A percentile compares a stretch with the other conserved stretches of the same genome.
These are phyloP conservation scores for Fusarium citri DNA, from an alignment of 2,329 filamentous ascomycete genomes.

Conservation along the genomic window DNA sequence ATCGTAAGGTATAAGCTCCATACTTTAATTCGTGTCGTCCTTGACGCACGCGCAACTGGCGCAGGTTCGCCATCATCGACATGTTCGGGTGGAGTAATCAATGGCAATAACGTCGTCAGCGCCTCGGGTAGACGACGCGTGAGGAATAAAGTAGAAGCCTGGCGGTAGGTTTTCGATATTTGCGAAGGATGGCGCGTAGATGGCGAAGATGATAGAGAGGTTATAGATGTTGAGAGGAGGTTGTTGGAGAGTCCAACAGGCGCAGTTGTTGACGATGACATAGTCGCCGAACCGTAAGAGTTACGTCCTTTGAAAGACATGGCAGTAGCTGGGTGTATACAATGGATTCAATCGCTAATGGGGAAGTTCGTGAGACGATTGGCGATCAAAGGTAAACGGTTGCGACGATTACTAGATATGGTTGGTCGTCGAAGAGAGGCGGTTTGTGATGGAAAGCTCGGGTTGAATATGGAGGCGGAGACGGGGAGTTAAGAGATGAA, in stretches of 20 bases:
- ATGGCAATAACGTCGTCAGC: constrained; percentile 83
- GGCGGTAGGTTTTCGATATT: constrained; percentile 92
- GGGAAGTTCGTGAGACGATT: constrained; percentile 7
- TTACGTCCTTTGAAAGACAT: constrained; percentile 61
- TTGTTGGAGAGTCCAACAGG: constrained; percentile 61
- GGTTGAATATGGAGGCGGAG: background rate
- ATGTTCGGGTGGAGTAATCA: constrained; percentile 73
- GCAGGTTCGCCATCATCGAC: constrained; percentile 68
- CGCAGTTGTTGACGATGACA: constrained; percentile 48
- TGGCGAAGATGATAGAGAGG: constrained; percentile 73
- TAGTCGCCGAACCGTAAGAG: constrained; percentile 58
- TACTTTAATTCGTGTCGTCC: constrained; percentile 89
- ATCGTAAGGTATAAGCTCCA: constrained; percentile 98
- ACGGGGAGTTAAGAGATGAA: constrained; percentile 11
- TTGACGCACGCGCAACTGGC: constrained; percentile 82
- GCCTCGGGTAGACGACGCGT: constrained; percentile 94
- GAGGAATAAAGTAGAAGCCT: constrained; percentile 92
- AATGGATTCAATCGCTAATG: constrained; percentile 12
- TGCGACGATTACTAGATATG: constrained; percentile 14
- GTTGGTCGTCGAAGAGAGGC: constrained; percentile 16
- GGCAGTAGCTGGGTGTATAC: constrained; percentile 24
- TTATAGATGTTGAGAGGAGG: constrained; percentile 73
- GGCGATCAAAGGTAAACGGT: constrained; percentile 31
- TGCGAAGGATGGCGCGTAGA: constrained; percentile 73
- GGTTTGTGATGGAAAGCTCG: constrained; percentile 23